A percentile compares a stretch with the other conserved stretches of the same genome.
Conservation (phyloP, 805 yeast genomes). For the Clavispora vitiphila region DNA sequence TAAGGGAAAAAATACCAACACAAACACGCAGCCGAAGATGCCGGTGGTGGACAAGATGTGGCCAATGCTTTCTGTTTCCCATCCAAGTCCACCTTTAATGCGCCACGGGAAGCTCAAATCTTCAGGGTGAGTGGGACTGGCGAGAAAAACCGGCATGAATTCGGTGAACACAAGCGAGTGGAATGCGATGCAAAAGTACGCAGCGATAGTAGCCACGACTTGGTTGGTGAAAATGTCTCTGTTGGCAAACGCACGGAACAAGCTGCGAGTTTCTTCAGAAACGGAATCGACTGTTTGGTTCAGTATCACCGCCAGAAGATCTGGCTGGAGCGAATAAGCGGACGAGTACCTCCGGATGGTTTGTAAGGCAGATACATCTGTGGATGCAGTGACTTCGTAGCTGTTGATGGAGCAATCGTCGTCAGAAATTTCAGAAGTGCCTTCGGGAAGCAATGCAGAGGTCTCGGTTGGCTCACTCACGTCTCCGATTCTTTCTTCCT, state of each 20-base stretch:
- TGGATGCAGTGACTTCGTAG: not conserved
- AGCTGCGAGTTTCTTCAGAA: conserved; percentile 7
- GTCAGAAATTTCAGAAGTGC: not conserved
- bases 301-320: conserved; percentile 5
- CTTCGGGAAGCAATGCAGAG: conserved; percentile 3
- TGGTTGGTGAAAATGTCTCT: conserved; percentile 24
- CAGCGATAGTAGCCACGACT: conserved; percentile 26
- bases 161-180: conserved; percentile 48
- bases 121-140: conserved; percentile 23
- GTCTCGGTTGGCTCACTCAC: no score
- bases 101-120: conserved; percentile 43
- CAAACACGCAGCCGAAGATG: conserved; percentile 45
- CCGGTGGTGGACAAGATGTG: conserved; percentile 48
- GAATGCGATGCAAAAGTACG: conserved; percentile 41
- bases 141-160: conserved; percentile 52
- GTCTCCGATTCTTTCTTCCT: conserved; percentile 1
- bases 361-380: conserved; percentile 1
- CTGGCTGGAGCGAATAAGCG: conserved; percentile 12
- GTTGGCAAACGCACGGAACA: conserved; percentile 15
- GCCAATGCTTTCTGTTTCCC: conserved; percentile 44
- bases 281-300: conserved; percentile 4
- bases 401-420: not conserved
- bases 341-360: conserved; percentile 16
- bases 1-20: conserved; percentile 47
- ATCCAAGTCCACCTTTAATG: conserved; percentile 51